Base-by-base conservation (phyloP, 805 yeast species). In the Sugiyamaella mastotermitis region DNA sequence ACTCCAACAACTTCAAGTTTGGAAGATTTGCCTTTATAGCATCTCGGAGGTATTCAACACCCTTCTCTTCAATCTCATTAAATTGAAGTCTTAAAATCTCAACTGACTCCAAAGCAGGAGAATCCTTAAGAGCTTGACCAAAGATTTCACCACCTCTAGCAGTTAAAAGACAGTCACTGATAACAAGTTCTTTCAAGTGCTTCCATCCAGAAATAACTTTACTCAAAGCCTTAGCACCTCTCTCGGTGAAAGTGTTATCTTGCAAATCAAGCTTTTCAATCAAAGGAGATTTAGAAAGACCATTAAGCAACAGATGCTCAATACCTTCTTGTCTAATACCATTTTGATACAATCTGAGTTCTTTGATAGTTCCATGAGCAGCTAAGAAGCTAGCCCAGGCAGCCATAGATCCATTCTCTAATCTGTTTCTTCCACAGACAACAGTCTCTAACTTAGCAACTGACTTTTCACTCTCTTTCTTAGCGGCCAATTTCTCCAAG, bases 271-370 rank as follows among this genome's bases (percentile, higher is more conserved):
- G 63, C 27, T 73, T 74, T 50, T 76, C 69, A 51, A 92, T 71
- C 17, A 72, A 64, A 19, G 68, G 66, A 57, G 83, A 78, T 45
- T 68, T 58, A 31, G 72, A 60, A 53, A 92, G 73, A 40, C 97
- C 97, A 37, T 80, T 72, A 14, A 66, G 64, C 49, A 90, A 69
- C 54, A 90, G 71, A 49, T 73, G 78, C 46, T 80, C 74, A 40
- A 90, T 79, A 51, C 99, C 99, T 40, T 76, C 79, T 38, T 95
- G 97, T 63, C 99, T 79, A 48, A 92, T 92, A 57, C 99, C 99
- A 60, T 92, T 92, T 66, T 92, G 99, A 57, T 86, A 90, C 49
- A 92, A 70, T 57, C 83, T 78, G 24, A 88, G 76, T 42, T 70
- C 76, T 60, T 83, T 76, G 56, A 88, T 69, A 37, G 78, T 74